These are phyloP conservation scores for Pogostemon cablin DNA, from an alignment of 257 asterid genomes.

Conservation along the genomic window DNA sequence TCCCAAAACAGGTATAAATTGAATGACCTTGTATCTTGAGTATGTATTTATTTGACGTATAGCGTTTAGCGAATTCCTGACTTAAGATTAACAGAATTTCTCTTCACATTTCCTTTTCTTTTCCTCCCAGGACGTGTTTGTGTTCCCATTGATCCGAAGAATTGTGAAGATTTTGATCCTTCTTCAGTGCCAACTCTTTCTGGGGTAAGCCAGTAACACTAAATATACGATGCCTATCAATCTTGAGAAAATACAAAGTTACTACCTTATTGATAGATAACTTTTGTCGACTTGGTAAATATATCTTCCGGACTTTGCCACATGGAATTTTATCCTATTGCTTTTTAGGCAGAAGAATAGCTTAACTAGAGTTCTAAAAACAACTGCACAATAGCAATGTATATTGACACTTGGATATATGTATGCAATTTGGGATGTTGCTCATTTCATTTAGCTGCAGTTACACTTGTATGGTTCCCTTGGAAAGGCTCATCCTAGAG, in stretches of 20 bases:
- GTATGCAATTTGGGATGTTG: too few species aligned
- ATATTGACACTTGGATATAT: too few species aligned
- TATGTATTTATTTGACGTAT: not conserved
- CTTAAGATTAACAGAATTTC: conserved; percentile 5
- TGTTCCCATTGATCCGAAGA: conserved; percentile 85
- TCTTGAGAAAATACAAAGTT: not conserved
- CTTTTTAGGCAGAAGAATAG: not conserved
- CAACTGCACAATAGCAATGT: too few species aligned
- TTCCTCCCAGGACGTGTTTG: conserved; percentile 75
- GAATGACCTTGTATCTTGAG: conserved; percentile 21
- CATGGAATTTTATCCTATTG: not conserved
- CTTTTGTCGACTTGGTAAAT: not conserved
- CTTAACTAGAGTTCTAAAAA: too few species aligned
- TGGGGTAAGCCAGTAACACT: conserved; percentile 43
- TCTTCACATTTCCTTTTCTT: not conserved
- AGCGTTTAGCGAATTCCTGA: conserved; percentile 14
- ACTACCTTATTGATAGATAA: not conserved
- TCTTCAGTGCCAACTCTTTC: conserved; percentile 83
- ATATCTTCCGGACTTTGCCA: conserved; percentile 3
- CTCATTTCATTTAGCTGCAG: not conserved
- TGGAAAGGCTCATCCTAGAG: too few species aligned
- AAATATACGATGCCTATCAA: not conserved
- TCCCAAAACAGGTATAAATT: conserved; percentile 78
- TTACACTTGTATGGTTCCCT: not conserved
- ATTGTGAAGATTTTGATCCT: conserved; percentile 89